Percentiles rank a stretch among this genome's conserved stretches.
These are phyloP conservation scores for Hamamelis virginiana DNA, from an alignment of 164 flowering plant species.

Conservation along the genomic window DNA sequence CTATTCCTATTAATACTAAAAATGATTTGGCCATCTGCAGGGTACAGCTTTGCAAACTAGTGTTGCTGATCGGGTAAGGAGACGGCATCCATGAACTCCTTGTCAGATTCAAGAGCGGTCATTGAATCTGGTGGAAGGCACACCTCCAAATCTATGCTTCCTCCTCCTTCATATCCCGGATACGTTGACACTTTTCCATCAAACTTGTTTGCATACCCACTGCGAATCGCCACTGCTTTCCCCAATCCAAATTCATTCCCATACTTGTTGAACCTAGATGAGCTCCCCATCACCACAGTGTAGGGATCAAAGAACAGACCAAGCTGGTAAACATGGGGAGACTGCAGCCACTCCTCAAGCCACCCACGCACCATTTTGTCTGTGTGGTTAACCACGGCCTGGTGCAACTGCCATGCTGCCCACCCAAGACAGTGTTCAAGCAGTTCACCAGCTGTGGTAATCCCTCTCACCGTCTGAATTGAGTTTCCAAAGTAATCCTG, in stretches of 20 bases:
- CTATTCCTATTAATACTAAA: no score
- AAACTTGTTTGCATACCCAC: conserved; percentile 46
- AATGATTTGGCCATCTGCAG: no score
- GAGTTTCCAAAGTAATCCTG: conserved; percentile 47
- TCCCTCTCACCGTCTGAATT: conserved; percentile 17
- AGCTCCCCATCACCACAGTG: conserved; percentile 45
- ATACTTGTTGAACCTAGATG: conserved; percentile 50
- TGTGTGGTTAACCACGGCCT: conserved; percentile 28
- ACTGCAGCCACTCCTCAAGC: conserved; percentile 22
- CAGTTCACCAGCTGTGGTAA: conserved; percentile 36
- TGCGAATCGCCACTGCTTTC: conserved; percentile 40
- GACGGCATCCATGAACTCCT: conserved; percentile 38
- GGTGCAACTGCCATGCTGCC: conserved; percentile 41
- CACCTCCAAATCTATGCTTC: conserved; percentile 51
- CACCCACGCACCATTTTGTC: conserved; percentile 18
- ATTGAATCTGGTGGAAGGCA: conserved; percentile 36
- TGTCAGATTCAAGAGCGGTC: conserved; percentile 41
- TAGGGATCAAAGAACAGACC: conserved; percentile 20
- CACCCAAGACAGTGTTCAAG: conserved; percentile 35
- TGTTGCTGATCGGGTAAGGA: background rate
- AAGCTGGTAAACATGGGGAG: conserved; percentile 24
- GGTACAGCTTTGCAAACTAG: background rate
- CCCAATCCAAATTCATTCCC: conserved; percentile 55
- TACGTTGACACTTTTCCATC: conserved; percentile 46
- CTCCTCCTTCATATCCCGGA: conserved; percentile 52